Evolutionary conservation across 179 eudicot genomes (phyloP).

Genomic region (Spinacia oleracea): DNA sequence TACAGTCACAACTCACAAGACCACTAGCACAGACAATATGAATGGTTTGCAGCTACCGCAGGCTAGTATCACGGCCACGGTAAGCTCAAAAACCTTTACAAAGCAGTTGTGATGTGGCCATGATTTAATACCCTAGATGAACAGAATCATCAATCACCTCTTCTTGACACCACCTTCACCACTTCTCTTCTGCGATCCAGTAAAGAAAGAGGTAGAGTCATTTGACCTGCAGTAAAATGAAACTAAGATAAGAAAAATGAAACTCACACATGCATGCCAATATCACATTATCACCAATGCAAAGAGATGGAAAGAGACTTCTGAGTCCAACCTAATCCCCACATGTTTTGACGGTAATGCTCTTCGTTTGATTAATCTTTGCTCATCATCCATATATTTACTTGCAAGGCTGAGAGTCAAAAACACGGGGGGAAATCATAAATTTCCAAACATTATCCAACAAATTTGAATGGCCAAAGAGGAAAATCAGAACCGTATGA

Average conservation of each 20-base stretch:
- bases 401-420: constrained; percentile 5
- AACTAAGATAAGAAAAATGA: not conserved
- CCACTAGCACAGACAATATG: not conserved
- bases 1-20: not conserved
- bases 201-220: constrained; percentile 33
- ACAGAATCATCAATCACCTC: constrained; percentile 46
- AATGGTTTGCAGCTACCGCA: not conserved
- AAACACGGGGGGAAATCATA: not conserved
- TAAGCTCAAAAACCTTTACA: not conserved
- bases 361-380: constrained; percentile 12
- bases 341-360: constrained; percentile 26
- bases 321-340: constrained; percentile 33
- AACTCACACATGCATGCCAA: not conserved
- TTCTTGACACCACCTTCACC: constrained; percentile 60
- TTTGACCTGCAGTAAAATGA: constrained; percentile 50
- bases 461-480: not conserved
- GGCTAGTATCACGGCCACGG: not conserved
- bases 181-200: constrained; percentile 45
- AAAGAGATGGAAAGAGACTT: not conserved
- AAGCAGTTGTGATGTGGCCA: not conserved
- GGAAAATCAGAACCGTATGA: not conserved
- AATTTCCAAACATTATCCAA: not conserved
- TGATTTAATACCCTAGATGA: not conserved
- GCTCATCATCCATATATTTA: constrained; percentile 18
- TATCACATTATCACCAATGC: not conserved